phyloP scores from a whole-genome alignment of 805 yeast species.

The Hanseniaspora clermontiae region DNA sequence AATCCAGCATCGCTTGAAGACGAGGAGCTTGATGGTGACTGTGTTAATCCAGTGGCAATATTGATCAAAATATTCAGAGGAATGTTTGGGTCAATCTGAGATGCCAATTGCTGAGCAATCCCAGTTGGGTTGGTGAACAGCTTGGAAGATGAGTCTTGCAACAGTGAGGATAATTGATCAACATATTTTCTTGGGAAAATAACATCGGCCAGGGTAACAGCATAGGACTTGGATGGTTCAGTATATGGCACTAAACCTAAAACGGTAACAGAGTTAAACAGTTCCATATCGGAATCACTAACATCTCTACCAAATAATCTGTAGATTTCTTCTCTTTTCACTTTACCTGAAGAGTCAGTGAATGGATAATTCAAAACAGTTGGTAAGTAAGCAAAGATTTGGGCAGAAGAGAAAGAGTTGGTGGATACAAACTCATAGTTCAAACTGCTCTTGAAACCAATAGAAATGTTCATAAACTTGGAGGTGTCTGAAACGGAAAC shows the following conservation, averaged over 20 bases:
- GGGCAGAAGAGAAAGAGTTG: constrained; percentile 76
- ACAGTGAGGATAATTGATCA: constrained; percentile 34
- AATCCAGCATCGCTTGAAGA: constrained; percentile 14
- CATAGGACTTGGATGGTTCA: constrained; percentile 42
- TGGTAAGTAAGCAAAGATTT: constrained; percentile 61
- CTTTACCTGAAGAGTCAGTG: constrained; percentile 18
- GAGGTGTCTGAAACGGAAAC: constrained; percentile 23
- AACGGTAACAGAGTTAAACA: constrained; percentile 39
- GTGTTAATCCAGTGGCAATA: constrained; percentile 14
- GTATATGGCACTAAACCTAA: constrained; percentile 64
- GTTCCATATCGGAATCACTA: constrained; percentile 17
- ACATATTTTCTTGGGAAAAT: constrained; percentile 56
- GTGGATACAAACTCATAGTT: constrained; percentile 79
- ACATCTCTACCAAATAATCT: constrained; percentile 9
- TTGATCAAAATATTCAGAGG: constrained; percentile 22
- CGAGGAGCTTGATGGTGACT: constrained; percentile 21
- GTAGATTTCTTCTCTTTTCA: constrained; percentile 7
- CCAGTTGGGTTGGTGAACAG: constrained; percentile 49
- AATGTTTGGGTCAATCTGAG: constrained; percentile 47
- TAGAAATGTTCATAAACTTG: constrained; percentile 22
- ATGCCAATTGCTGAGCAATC: constrained; percentile 45
- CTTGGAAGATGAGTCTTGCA: constrained; percentile 41
- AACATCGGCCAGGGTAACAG: constrained; percentile 79
- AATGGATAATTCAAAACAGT: constrained; percentile 54
- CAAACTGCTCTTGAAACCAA: constrained; percentile 52